These are phyloP conservation scores for Lobosporangium transversale DNA, from an alignment of 192 early-diverging fungal species.

Conservation along the genomic window DNA sequence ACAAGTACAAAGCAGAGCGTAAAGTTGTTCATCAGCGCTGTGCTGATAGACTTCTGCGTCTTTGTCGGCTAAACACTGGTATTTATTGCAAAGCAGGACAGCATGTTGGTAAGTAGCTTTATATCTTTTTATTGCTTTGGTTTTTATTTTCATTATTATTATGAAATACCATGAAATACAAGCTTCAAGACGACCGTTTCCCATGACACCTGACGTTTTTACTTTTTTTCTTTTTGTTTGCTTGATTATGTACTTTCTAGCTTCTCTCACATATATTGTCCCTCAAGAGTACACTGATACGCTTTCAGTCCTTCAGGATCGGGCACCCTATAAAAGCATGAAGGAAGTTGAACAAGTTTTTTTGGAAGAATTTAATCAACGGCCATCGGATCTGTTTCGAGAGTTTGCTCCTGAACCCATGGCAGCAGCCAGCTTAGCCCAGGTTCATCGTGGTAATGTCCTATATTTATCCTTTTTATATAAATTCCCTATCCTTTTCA, in stretches of 20 bases:
- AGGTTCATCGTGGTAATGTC: slow-evolving; percentile 61
- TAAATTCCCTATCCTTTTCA: no score
- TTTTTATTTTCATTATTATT: no score
- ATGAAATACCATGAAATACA: no score
- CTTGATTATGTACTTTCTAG: slow-evolving; percentile 3
- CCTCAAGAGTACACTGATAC: slow-evolving; percentile 60
- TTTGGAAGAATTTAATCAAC: slow-evolving; percentile 51
- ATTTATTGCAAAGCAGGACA: slow-evolving; percentile 59
- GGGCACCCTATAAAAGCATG: slow-evolving; percentile 57
- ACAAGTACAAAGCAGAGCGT: slow-evolving; percentile 57
- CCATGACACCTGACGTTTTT: no score
- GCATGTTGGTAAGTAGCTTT: slow-evolving; percentile 37
- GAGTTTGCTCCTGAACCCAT: slow-evolving; percentile 59
- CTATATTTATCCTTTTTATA: no score
- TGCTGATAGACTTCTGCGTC: slow-evolving; percentile 53
- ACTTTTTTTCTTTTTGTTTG: not conserved
- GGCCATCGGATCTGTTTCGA: slow-evolving; percentile 51
- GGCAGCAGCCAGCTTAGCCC: slow-evolving; percentile 60
- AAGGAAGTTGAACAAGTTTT: slow-evolving; percentile 56
- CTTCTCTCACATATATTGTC: slow-evolving; percentile 57
- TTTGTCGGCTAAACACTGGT: slow-evolving; percentile 59
- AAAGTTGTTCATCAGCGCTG: slow-evolving; percentile 59
- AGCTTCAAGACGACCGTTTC: no score
- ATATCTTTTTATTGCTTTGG: not conserved
- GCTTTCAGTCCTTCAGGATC: slow-evolving; percentile 59